phyloP scores from a whole-genome alignment of 768 basidiomycete species.

The Cystobasidium ongulense region DNA sequence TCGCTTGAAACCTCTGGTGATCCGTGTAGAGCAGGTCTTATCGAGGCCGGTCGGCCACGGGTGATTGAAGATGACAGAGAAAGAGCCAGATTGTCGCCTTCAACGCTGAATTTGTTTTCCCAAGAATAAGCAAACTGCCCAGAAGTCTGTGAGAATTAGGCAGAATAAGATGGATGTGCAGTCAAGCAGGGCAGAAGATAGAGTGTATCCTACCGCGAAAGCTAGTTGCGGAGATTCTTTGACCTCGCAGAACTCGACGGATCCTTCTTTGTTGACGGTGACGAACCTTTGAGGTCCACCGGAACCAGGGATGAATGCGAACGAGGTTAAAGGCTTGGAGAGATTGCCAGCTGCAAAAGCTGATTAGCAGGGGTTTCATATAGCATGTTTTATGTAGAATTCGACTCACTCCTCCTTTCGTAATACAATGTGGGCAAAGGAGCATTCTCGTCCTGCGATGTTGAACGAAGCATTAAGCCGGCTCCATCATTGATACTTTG shows the following conservation, averaged over 20 bases:
- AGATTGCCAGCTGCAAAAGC: background rate
- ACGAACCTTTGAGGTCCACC: conserved; percentile 22
- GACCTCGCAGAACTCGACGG: conserved; percentile 25
- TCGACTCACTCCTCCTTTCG: conserved; percentile 15
- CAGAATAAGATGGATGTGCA: too few relatives aligned
- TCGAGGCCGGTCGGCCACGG: background rate
- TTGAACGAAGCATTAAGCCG: background rate
- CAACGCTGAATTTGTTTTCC: conserved; percentile 18
- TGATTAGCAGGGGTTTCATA: too few relatives aligned
- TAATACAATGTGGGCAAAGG: conserved; percentile 23
- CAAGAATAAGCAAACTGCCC: conserved; percentile 27
- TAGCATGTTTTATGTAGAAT: background rate
- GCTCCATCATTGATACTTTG: background rate
- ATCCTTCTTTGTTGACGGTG: conserved; percentile 19
- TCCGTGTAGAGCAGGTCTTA: background rate
- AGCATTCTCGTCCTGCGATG: conserved; percentile 3
- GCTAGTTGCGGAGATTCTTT: conserved; percentile 27
- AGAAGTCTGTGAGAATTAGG: background rate
- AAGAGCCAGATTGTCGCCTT: conserved; percentile 19
- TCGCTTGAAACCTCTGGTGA: background rate
- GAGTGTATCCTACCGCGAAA: background rate
- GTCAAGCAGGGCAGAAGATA: background rate
- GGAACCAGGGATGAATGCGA: conserved; percentile 12
- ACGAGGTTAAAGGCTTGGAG: conserved; percentile 4
- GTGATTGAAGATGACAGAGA: background rate